phyloP scores from a whole-genome alignment of 2,329 filamentous ascomycete genomes.

The Paecilomyces fulvus region DNA sequence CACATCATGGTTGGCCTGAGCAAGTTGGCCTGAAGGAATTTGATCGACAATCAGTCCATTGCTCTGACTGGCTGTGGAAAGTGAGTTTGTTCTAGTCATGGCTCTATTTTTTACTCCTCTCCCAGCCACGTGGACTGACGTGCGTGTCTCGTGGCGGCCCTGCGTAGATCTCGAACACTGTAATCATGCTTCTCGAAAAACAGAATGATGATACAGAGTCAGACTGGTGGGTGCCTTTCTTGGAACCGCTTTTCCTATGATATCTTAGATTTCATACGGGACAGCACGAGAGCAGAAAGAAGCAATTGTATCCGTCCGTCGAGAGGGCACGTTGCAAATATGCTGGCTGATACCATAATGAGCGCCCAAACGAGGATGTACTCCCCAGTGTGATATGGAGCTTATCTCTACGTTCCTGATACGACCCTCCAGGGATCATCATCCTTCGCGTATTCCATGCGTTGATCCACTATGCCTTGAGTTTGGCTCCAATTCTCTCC shows the following conservation, averaged over 20 bases:
- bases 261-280: background rate
- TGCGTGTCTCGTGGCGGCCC: background rate
- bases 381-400: background rate
- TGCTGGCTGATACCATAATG: too few species aligned
- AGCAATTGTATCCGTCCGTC: background rate
- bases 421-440: background rate
- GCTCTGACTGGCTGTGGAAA: background rate
- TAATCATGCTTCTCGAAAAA: background rate
- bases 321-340: too few species aligned
- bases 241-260: background rate
- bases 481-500: background rate
- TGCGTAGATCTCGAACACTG: background rate
- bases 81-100: background rate
- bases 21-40: background rate
- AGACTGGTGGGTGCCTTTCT: background rate
- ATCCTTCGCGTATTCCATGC: background rate
- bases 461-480: background rate
- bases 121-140: background rate
- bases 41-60: background rate
- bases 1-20: background rate
- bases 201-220: background rate
- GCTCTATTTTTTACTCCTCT: background rate
- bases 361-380: background rate
- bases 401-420: background rate
- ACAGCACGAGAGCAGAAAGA: background rate